Percentiles rank a stretch among this genome's conserved stretches.
These are phyloP conservation scores for Tuctoria greenei DNA, from an alignment of 176 grass and related monocot species.

Conservation along the genomic window DNA sequence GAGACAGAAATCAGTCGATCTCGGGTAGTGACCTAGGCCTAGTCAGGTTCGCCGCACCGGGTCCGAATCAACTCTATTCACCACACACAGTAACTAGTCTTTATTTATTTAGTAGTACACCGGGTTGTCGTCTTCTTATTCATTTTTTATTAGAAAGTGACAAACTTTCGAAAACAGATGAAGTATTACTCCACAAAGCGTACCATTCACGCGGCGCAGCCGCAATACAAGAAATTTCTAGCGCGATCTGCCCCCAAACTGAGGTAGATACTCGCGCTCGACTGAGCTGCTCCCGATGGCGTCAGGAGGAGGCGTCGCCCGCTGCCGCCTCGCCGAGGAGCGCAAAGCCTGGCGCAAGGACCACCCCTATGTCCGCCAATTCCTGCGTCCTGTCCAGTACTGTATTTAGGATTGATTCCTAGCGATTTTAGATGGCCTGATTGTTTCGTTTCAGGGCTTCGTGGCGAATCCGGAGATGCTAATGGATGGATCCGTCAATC, in stretches of 20 bases:
- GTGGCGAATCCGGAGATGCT: slow-evolving; percentile 75
- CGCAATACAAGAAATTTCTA: too few species aligned
- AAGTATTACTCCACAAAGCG: too few species aligned
- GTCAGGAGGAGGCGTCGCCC: slow-evolving; percentile 60
- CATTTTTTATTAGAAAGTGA: too few species aligned
- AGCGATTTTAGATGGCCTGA: neutral
- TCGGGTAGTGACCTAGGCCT: too few species aligned
- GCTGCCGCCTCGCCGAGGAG: slow-evolving; percentile 88
- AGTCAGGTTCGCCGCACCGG: too few species aligned
- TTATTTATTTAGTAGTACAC: too few species aligned
- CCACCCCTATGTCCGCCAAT: slow-evolving; percentile 40
- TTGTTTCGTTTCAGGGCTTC: slow-evolving; percentile 55
- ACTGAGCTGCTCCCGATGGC: neutral
- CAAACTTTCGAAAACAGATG: too few species aligned
- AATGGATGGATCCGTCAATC: slow-evolving; percentile 68
- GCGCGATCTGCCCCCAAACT: neutral
- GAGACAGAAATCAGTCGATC: too few species aligned
- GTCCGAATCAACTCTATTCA: too few species aligned
- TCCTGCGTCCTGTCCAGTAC: neutral
- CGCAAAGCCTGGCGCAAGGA: slow-evolving; percentile 92
- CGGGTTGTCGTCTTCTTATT: too few species aligned
- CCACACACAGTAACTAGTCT: too few species aligned
- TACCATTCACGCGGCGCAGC: too few species aligned
- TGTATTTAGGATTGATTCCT: neutral
- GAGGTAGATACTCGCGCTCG: neutral